Base-by-base conservation (phyloP, 2,329 filamentous ascomycete species). In the Dothiorella sarmentorum region DNA sequence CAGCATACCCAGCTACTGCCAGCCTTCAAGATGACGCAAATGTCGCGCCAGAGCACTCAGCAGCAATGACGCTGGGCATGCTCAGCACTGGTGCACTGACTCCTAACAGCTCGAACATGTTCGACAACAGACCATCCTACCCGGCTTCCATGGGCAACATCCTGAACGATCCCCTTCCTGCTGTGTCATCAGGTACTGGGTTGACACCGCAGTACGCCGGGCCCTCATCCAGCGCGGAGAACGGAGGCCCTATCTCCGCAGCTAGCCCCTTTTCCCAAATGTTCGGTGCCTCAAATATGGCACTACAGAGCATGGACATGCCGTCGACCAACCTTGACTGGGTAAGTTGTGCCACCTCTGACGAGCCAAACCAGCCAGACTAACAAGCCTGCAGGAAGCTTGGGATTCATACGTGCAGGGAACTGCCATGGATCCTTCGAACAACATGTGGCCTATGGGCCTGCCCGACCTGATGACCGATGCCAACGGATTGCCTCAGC, bases 371-470 rank as follows among this genome's bases (percentile, higher is more conserved):
- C 67, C 56, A 66, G 55, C 22, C n/a, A 3, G 5, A 38, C 66
- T 72, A 58, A 74, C 68, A 66, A 67, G 60, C 42, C 40, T 56
- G 51, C 45, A 86, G 84, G 82, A 87, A 62, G 84, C 85, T 26
- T 88, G 85, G 85, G 86, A 89, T 67, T 83, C 80, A 6, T 88
- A 87, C 64, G 83, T 88, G 47, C 85, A 88, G 68, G 84, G 82
- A 55, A 78, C 82, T 5, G 77, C 65, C 35, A 68, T 76, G 59
- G 76, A 79, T 49, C 65, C 72, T 2, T 67, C 66, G 10, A 71
- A 70, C 59, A 70, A 70, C 18, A 75, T 77, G 67, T 78, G 77
- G 66, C 75, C 76, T 0, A 75, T 76, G 73, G 76, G 76, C 43
- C 43, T 61, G 26, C 47, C 56, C 2, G 62, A 63, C 29, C n/a